phyloP scores from a whole-genome alignment of 768 basidiomycete genomes.

The Boletus vinaceobasis region DNA sequence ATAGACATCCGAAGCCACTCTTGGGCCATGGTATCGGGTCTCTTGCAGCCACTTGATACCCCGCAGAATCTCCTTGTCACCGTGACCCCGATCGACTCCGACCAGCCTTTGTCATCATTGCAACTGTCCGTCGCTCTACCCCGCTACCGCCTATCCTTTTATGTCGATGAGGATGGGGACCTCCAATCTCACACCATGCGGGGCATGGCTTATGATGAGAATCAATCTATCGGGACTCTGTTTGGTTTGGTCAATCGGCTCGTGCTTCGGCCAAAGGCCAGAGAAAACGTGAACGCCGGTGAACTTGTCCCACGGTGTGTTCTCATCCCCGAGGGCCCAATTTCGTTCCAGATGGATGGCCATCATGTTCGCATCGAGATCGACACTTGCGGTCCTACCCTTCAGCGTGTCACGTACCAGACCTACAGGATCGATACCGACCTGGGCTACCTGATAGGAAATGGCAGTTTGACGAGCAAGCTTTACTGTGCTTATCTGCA shows the following conservation, averaged over 20 bases:
- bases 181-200: slow-evolving; percentile 42
- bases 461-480: slow-evolving; percentile 24
- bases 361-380: slow-evolving; percentile 20
- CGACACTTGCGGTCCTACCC: background rate
- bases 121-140: slow-evolving; percentile 35
- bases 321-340: slow-evolving; percentile 38
- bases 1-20: slow-evolving; percentile 28
- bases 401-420: slow-evolving; percentile 18
- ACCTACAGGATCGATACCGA: slow-evolving; percentile 30
- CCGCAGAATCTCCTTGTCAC: slow-evolving; percentile 23
- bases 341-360: slow-evolving; percentile 10
- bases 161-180: slow-evolving; percentile 28
- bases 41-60: slow-evolving; percentile 24
- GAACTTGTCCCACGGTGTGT: slow-evolving; percentile 24
- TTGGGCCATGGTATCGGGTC: slow-evolving; percentile 26
- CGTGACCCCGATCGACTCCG: background rate
- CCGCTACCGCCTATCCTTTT: slow-evolving; percentile 41
- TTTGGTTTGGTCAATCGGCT: slow-evolving; percentile 41
- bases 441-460: slow-evolving; percentile 29
- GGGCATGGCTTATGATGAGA: slow-evolving; percentile 39
- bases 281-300: background rate
- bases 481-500: slow-evolving; percentile 44
- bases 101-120: background rate
- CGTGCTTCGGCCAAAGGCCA: slow-evolving; percentile 33
- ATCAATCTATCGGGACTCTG: slow-evolving; percentile 43